Evolutionary conservation across 2,329 filamentous ascomycete genomes (phyloP).

Genomic region (Penicillium sclerotiorum): DNA sequence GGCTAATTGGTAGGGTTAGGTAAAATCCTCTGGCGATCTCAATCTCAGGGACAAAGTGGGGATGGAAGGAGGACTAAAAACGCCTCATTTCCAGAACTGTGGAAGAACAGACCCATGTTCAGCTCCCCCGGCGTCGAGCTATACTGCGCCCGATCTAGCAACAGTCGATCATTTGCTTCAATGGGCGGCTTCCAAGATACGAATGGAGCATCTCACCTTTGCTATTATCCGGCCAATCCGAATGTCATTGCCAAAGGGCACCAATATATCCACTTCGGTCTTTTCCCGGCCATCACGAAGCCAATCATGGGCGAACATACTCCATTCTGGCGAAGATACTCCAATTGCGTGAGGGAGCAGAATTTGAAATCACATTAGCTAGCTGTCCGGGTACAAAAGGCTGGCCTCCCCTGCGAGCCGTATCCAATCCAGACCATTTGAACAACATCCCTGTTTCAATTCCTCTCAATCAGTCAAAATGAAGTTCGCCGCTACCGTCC

Average conservation of each 20-base stretch:
- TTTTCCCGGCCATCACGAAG: neutral
- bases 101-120: neutral
- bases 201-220: neutral
- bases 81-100: neutral
- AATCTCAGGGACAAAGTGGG: neutral
- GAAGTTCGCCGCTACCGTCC: constrained; percentile 14
- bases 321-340: too few relatives aligned
- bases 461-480: constrained; percentile 4
- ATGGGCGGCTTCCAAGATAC: neutral
- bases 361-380: neutral
- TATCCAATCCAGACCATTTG: neutral
- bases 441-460: neutral
- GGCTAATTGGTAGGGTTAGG: neutral
- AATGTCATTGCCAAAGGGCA: neutral
- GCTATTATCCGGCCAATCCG: neutral
- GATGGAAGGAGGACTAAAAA: neutral
- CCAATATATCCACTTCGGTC: neutral
- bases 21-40: neutral
- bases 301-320: neutral
- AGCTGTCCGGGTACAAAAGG: neutral
- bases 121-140: neutral
- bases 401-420: neutral
- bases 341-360: neutral
- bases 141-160: neutral
- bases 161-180: neutral